Evolutionary conservation across 257 asterid genomes (phyloP).

Genomic region (Vinca minor): DNA sequence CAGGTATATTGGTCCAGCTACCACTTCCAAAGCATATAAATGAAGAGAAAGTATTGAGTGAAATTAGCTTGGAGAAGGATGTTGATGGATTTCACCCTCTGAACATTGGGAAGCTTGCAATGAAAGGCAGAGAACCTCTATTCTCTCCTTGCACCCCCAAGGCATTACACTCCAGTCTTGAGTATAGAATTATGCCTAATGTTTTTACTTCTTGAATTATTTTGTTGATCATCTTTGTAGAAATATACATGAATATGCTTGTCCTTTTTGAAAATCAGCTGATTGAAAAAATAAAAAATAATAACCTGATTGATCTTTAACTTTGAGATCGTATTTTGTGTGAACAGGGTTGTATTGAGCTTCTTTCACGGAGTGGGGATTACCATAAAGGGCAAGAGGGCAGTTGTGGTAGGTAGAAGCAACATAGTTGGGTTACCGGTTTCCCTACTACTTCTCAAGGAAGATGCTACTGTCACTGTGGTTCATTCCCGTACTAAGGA

Average conservation of each 20-base stretch:
- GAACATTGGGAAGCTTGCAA: conserved; percentile 94
- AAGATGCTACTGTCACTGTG: conserved; percentile 78
- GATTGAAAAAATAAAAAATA: no score
- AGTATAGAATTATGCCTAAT: background rate
- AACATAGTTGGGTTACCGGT: conserved; percentile 91
- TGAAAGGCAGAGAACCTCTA: conserved; percentile 94
- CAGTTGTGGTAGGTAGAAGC: conserved; percentile 94
- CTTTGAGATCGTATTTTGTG: background rate
- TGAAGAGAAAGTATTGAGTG: conserved; percentile 69
- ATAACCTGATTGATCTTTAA: background rate
- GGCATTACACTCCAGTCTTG: conserved; percentile 32
- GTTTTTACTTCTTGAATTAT: background rate
- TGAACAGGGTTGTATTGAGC: conserved; percentile 83
- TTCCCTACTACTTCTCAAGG: conserved; percentile 79
- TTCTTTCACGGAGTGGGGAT: conserved; percentile 65
- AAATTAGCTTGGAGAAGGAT: conserved; percentile 80
- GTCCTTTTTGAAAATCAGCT: no score
- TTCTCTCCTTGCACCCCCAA: conserved; percentile 95
- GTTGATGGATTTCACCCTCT: conserved; percentile 97
- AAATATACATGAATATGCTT: background rate
- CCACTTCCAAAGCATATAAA: conserved; percentile 88
- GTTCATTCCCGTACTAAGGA: conserved; percentile 83
- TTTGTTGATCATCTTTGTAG: background rate
- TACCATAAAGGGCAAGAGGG: conserved; percentile 70
- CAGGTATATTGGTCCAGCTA: conserved; percentile 90